phyloP scores from a whole-genome alignment of 2,329 filamentous ascomycete species.

The Aspergillus aculeatus region DNA sequence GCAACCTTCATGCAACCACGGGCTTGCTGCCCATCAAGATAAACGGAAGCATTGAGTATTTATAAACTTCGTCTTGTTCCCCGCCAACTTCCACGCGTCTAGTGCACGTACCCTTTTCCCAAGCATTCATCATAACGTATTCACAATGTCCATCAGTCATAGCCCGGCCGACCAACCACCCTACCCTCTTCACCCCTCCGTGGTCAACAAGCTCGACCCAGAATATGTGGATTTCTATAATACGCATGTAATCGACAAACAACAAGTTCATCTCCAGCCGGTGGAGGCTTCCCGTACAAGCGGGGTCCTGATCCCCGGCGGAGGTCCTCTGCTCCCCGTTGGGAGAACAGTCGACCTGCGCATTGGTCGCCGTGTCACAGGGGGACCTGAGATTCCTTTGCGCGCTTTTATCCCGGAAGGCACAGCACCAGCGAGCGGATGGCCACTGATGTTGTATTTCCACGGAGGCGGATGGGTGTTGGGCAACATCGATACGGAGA shows the following conservation, averaged over 20 bases:
- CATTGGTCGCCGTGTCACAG: slow-evolving; percentile 45
- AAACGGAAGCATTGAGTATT: too few species aligned
- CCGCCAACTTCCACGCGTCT: too few species aligned
- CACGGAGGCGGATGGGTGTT: slow-evolving; percentile 62
- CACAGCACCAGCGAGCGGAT: slow-evolving; percentile 46
- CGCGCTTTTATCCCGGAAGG: slow-evolving; percentile 54
- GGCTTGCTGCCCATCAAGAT: background rate
- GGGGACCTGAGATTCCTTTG: slow-evolving; percentile 50
- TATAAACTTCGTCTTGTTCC: too few species aligned
- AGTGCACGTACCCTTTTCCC: too few species aligned
- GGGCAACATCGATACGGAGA: slow-evolving; percentile 59
- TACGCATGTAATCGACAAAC: slow-evolving; percentile 50
- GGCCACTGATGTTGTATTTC: slow-evolving; percentile 58
- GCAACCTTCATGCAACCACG: slow-evolving; percentile 2
- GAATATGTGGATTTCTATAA: slow-evolving; percentile 57
- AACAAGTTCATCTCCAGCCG: slow-evolving; percentile 57
- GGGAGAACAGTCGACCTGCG: slow-evolving; percentile 48
- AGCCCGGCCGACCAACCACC: slow-evolving; percentile 31
- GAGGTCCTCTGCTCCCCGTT: slow-evolving; percentile 50
- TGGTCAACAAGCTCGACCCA: slow-evolving; percentile 47
- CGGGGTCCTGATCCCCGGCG: slow-evolving; percentile 54
- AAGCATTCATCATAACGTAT: background rate
- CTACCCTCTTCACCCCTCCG: slow-evolving; percentile 51
- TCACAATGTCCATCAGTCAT: slow-evolving; percentile 20
- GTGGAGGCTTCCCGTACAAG: slow-evolving; percentile 52